Percentiles rank a stretch among this genome's conserved stretches.
Conservation (phyloP, 2,329 filamentous ascomycete species). For the Canariomyces notabilis region DNA sequence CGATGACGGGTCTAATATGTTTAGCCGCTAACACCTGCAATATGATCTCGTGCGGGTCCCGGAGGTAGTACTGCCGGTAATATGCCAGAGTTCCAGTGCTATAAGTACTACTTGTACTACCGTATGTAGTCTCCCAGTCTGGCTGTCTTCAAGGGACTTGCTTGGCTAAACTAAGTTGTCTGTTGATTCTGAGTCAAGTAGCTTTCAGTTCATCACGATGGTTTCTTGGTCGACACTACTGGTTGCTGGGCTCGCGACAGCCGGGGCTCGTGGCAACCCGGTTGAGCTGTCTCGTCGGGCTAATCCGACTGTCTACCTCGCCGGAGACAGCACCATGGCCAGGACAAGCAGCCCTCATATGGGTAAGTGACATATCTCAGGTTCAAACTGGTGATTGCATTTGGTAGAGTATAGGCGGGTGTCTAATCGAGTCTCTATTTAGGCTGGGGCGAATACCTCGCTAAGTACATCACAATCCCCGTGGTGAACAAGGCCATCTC, state of each 20-base stretch:
- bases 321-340: conserved; percentile 54
- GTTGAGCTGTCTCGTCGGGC: conserved; percentile 16
- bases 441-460: conserved; percentile 55
- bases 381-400: too few relatives aligned
- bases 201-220: conserved; percentile 4
- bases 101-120: too few relatives aligned
- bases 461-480: conserved; percentile 39
- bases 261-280: conserved; percentile 11
- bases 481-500: conserved; percentile 58
- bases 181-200: neutral
- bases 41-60: neutral
- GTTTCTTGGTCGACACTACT: conserved; percentile 5
- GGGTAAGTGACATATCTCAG: conserved; percentile 10
- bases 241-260: conserved; percentile 11
- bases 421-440: neutral
- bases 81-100: neutral
- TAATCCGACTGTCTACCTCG: conserved; percentile 42
- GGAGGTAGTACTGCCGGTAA: conserved; percentile 4
- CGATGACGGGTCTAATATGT: neutral
- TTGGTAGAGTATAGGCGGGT: too few relatives aligned
- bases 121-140: too few relatives aligned
- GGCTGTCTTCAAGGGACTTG: too few relatives aligned
- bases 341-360: conserved; percentile 30
- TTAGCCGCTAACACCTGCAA: conserved; percentile 5
- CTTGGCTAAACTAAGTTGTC: too few relatives aligned